phyloP scores from a whole-genome alignment of 176 grass and related monocot genomes.

The Carex parvula region DNA sequence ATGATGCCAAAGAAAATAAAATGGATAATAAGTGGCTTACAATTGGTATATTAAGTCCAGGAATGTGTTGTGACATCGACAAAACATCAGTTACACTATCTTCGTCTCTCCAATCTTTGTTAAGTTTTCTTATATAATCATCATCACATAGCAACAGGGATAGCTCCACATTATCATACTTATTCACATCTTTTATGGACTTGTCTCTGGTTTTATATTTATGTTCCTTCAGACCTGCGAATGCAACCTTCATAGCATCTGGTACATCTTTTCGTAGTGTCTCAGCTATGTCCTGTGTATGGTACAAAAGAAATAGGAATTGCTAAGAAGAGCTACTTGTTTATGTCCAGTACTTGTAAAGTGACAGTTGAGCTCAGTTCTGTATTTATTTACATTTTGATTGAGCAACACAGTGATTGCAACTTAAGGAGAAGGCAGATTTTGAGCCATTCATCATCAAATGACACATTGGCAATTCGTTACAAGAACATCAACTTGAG shows the following conservation, averaged over 20 bases:
- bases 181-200: constrained; percentile 48
- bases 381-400: not conserved
- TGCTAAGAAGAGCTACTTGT: not conserved
- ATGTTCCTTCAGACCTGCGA: constrained; percentile 36
- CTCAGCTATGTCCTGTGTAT: constrained; percentile 60
- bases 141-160: constrained; percentile 78
- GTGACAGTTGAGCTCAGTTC: not conserved
- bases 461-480: constrained; percentile 2
- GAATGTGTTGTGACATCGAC: constrained; percentile 82
- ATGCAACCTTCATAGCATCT: constrained; percentile 65
- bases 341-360: not conserved
- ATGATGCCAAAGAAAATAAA: not conserved
- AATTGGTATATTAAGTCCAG: constrained; percentile 55
- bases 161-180: constrained; percentile 52
- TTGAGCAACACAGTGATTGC: not conserved
- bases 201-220: constrained; percentile 73
- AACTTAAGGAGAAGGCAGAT: not conserved
- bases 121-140: constrained; percentile 62
- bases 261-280: constrained; percentile 51
- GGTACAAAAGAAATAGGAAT: not conserved
- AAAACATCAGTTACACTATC: constrained; percentile 75
- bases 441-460: not conserved
- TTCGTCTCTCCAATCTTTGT: constrained; percentile 82
- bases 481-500: not conserved
- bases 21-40: constrained; percentile 33